Conservation (phyloP, 306 rosid genomes). For the Luffa aegyptiaca region DNA sequence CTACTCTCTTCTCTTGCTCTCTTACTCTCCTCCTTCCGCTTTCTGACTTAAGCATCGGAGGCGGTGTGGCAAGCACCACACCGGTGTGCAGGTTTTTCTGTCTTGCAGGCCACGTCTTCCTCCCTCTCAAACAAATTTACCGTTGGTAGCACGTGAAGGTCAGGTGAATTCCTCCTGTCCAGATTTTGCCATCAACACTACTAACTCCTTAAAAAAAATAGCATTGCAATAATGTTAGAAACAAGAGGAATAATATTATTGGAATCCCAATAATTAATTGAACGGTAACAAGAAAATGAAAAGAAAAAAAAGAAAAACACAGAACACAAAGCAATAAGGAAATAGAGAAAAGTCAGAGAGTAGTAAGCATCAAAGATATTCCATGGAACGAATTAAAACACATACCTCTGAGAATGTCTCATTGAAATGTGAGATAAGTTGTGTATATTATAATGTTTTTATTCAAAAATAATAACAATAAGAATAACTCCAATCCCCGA, state of each 20-base stretch:
- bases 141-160: too few relatives aligned
- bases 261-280: conserved; percentile 16
- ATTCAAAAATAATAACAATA: background rate
- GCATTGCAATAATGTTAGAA: background rate
- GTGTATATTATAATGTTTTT: conserved; percentile 2
- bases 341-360: background rate
- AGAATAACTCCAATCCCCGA: background rate
- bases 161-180: too few relatives aligned
- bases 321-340: conserved; percentile 9
- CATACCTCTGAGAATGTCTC: conserved; percentile 39
- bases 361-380: background rate
- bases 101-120: too few relatives aligned
- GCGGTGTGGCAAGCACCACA: too few relatives aligned
- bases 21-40: too few relatives aligned
- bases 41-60: too few relatives aligned
- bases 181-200: too few relatives aligned
- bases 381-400: conserved; percentile 18
- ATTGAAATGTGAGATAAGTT: conserved; percentile 14
- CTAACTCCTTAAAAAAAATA: too few relatives aligned
- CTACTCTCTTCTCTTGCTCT: too few relatives aligned
- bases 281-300: background rate
- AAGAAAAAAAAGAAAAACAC: background rate
- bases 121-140: too few relatives aligned
- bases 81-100: too few relatives aligned
- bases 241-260: background rate